Percentiles rank a stretch among this genome's conserved stretches.
Conservation (phyloP, 768 basidiomycete species). For the Lentinula guzmanii region DNA sequence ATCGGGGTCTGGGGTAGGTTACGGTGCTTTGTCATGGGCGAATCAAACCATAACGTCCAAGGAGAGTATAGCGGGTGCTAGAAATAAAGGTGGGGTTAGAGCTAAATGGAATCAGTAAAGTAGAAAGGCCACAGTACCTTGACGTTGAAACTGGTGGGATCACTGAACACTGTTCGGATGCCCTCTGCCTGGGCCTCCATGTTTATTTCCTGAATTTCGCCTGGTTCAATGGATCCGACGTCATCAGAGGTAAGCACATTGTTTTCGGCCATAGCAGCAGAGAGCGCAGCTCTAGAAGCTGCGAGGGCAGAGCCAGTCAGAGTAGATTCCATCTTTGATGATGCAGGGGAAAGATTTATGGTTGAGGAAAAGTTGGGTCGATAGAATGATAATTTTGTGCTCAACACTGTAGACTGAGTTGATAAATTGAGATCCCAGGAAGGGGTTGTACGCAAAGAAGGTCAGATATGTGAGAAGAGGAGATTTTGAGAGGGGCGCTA, state of each 20-base stretch:
- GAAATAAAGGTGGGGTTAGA: not conserved
- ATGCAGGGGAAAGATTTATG: not conserved
- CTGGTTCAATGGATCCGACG: slow-evolving; percentile 54
- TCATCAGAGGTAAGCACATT: slow-evolving; percentile 14
- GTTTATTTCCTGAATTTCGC: slow-evolving; percentile 83
- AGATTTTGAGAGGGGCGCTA: not conserved
- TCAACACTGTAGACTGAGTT: not conserved
- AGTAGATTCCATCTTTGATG: slow-evolving; percentile 35
- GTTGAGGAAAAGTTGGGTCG: not conserved
- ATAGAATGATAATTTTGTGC: not conserved
- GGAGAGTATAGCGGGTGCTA: slow-evolving; percentile 92
- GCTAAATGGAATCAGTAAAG: not conserved
- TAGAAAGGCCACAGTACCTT: slow-evolving; percentile 50
- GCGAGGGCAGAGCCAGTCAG: slow-evolving; percentile 65
- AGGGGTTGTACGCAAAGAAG: not conserved
- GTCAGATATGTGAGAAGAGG: not conserved
- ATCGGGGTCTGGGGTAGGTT: slow-evolving; percentile 82
- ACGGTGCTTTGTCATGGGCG: slow-evolving; percentile 84
- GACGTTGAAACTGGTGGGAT: slow-evolving; percentile 91
- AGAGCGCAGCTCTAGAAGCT: slow-evolving; percentile 74
- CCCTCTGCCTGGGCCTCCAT: slow-evolving; percentile 79
- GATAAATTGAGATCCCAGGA: not conserved
- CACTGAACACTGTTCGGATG: slow-evolving; percentile 90
- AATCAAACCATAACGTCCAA: slow-evolving; percentile 99
- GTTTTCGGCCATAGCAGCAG: slow-evolving; percentile 64